Evolutionary conservation across 2,329 filamentous ascomycete species (phyloP).

Genomic region (Penicillium sp.): DNA sequence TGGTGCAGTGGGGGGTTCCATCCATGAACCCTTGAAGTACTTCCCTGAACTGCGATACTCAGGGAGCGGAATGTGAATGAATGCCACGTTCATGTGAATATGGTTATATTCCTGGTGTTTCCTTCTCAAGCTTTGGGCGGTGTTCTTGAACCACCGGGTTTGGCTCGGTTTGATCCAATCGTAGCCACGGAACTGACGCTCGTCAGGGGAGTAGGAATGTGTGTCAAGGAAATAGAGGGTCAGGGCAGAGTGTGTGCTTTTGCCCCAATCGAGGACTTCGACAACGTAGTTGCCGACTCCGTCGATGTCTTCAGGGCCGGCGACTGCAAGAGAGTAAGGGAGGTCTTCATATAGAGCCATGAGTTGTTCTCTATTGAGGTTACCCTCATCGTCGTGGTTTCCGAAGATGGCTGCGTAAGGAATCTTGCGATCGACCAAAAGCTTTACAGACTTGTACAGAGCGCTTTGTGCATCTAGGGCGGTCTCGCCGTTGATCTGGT

Average conservation of each 20-base stretch:
- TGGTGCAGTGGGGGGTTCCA: slow-evolving; percentile 82
- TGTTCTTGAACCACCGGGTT: slow-evolving; percentile 89
- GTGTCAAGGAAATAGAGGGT: slow-evolving; percentile 95
- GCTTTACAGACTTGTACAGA: slow-evolving; percentile 86
- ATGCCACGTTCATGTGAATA: slow-evolving; percentile 91
- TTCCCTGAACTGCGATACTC: slow-evolving; percentile 70
- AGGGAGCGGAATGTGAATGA: slow-evolving; percentile 94
- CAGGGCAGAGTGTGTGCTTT: slow-evolving; percentile 79
- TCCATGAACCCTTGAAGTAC: slow-evolving; percentile 66
- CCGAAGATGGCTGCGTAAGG: slow-evolving; percentile 94
- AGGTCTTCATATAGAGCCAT: slow-evolving; percentile 85
- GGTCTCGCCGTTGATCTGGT: slow-evolving; percentile 93
- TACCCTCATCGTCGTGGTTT: slow-evolving; percentile 93
- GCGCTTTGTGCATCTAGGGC: slow-evolving; percentile 88
- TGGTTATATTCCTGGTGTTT: slow-evolving; percentile 82
- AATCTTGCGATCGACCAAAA: slow-evolving; percentile 81
- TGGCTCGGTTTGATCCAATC: slow-evolving; percentile 96
- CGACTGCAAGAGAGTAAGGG: slow-evolving; percentile 81
- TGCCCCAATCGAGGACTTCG: slow-evolving; percentile 78
- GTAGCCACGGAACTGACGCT: slow-evolving; percentile 84
- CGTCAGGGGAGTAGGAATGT: slow-evolving; percentile 86
- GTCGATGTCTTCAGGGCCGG: slow-evolving; percentile 78
- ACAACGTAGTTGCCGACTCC: slow-evolving; percentile 94
- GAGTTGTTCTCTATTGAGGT: slow-evolving; percentile 70
- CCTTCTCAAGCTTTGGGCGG: slow-evolving; percentile 69